Percentiles rank a stretch among this genome's conserved stretches.
Evolutionary conservation across 495 filamentous ascomycete genomes (phyloP).

Genomic region (Lepraria neglecta): DNA sequence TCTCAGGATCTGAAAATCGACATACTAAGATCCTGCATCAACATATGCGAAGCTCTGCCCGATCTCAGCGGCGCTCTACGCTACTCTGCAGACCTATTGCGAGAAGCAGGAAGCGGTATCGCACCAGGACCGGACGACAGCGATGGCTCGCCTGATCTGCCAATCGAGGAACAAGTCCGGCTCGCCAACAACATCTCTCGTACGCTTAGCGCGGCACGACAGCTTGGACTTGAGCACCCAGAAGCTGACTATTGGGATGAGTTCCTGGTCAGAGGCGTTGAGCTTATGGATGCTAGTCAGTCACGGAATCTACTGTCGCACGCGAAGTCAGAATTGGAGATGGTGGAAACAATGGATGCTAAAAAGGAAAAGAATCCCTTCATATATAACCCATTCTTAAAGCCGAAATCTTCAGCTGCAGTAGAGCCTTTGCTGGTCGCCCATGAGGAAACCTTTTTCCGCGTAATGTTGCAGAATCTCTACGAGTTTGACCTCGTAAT

Average conservation of each 20-base stretch:
- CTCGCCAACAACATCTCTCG: constrained; percentile 76
- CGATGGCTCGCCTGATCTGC: constrained; percentile 57
- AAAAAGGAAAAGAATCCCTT: constrained; percentile 70
- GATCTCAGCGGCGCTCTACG: constrained; percentile 82
- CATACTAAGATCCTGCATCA: constrained; percentile 75
- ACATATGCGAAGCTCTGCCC: constrained; percentile 86
- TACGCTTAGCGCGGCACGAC: constrained; percentile 67
- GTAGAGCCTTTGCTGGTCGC: constrained; percentile 66
- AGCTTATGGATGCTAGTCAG: constrained; percentile 50
- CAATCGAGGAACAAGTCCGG: constrained; percentile 76
- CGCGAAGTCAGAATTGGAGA: constrained; percentile 62
- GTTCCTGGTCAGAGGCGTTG: constrained; percentile 79
- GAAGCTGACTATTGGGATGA: constrained; percentile 93
- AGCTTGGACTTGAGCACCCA: constrained; percentile 60
- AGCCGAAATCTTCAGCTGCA: constrained; percentile 40
- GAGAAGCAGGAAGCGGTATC: constrained; percentile 72
- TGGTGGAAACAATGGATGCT: constrained; percentile 45
- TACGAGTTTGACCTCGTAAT: constrained; percentile 89
- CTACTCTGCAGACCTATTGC: constrained; percentile 76
- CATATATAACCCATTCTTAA: constrained; percentile 84
- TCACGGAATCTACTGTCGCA: constrained; percentile 62
- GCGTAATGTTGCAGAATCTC: constrained; percentile 81
- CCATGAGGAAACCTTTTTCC: constrained; percentile 68
- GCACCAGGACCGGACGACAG: constrained; percentile 58
- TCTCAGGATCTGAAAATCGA: constrained; percentile 70